Evolutionary conservation across 345 rosid species (phyloP).

Genomic region (Rhodamnia rubescens): DNA sequence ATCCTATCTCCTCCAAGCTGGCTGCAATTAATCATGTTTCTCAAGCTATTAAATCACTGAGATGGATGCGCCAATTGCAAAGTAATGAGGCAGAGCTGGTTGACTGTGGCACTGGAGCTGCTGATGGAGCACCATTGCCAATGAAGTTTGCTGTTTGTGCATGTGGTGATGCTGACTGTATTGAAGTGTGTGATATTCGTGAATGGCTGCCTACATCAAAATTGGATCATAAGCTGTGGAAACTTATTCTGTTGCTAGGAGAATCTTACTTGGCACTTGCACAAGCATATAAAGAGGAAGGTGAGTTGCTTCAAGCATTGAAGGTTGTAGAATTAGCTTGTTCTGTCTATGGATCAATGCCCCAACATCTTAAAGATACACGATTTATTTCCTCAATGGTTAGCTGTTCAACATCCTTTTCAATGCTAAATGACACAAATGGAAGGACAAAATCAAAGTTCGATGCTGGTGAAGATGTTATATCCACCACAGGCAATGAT

Average conservation of each 20-base stretch:
- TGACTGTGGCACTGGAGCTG: conserved; percentile 11
- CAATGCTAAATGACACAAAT: conserved; percentile 9
- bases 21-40: conserved; percentile 93
- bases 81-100: conserved; percentile 29
- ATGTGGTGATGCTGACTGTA: conserved; percentile 95
- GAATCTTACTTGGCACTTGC: conserved; percentile 89
- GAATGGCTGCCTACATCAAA: conserved; percentile 92
- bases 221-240: conserved; percentile 80
- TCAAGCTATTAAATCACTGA: conserved; percentile 90
- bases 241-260: conserved; percentile 90
- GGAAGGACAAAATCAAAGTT: conserved; percentile 15
- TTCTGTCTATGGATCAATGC: conserved; percentile 90
- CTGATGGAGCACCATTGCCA: conserved; percentile 24
- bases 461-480: conserved; percentile 20
- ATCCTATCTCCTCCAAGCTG: conserved; percentile 66
- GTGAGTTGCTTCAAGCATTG: conserved; percentile 72
- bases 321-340: conserved; percentile 78
- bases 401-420: conserved; percentile 16
- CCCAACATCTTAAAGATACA: conserved; percentile 55
- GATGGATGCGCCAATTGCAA: conserved; percentile 84
- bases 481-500: conserved; percentile 20
- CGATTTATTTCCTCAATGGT: conserved; percentile 64
- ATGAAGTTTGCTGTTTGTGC: conserved; percentile 55
- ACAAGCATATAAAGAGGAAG: conserved; percentile 74
- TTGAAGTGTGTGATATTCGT: conserved; percentile 90